These are phyloP conservation scores for Podospora sp. DNA, from an alignment of 495 filamentous ascomycete genomes.

Conservation along the genomic window DNA sequence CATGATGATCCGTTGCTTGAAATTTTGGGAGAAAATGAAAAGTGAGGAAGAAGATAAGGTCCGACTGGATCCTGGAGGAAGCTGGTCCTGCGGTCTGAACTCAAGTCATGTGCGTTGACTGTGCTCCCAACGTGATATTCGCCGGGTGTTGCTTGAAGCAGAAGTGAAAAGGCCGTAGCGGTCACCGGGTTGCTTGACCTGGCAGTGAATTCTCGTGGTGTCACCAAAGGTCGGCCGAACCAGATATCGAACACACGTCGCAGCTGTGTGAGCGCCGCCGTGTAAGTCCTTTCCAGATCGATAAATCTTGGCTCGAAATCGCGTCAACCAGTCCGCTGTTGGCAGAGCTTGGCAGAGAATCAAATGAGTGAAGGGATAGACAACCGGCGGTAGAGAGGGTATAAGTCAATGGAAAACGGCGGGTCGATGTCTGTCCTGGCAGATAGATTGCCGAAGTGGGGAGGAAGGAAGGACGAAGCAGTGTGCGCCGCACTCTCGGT, in stretches of 20 bases:
- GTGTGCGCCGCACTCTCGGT: constrained; percentile 8
- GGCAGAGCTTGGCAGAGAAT: background rate
- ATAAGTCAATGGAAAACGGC: background rate
- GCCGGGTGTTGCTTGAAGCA: background rate
- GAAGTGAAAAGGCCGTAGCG: constrained; percentile 1
- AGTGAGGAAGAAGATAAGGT: background rate
- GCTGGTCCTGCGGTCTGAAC: background rate
- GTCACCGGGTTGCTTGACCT: constrained; percentile 1
- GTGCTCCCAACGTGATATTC: background rate
- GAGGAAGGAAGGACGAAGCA: background rate
- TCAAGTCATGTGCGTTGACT: background rate
- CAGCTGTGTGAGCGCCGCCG: background rate
- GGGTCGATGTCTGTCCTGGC: background rate
- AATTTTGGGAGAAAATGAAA: background rate
- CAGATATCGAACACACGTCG: background rate
- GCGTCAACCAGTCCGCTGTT: background rate
- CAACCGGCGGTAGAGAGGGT: background rate
- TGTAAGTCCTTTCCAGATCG: background rate
- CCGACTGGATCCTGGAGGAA: background rate
- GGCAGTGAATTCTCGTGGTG: background rate
- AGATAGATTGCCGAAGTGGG: background rate
- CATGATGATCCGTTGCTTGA: background rate
- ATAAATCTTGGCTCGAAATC: background rate
- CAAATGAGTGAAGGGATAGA: background rate
- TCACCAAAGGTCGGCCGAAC: background rate